A percentile compares a stretch with the other conserved stretches of the same genome.
phyloP scores from a whole-genome alignment of 108 stramenopile species.

The Fragilariopsis cylindrus region DNA sequence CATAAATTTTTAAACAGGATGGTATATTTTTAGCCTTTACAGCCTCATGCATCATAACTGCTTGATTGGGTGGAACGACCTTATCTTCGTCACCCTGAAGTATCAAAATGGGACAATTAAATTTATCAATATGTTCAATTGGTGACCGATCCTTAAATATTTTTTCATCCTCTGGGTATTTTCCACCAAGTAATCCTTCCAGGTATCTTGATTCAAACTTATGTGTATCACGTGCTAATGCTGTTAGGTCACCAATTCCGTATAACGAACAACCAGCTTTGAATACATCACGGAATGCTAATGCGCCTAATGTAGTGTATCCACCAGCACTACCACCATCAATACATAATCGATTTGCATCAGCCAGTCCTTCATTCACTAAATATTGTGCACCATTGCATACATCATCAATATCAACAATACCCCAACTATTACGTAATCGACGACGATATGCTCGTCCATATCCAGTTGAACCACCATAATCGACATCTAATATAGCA shows the following conservation, averaged over 20 bases:
- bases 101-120: constrained; percentile 75
- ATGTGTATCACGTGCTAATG: constrained; percentile 80
- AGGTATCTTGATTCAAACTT: constrained; percentile 85
- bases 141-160: constrained; percentile 75
- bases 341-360: constrained; percentile 68
- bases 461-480: constrained; percentile 81
- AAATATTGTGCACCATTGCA: constrained; percentile 68
- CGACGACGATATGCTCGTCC: constrained; percentile 72
- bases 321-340: constrained; percentile 88
- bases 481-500: constrained; percentile 86
- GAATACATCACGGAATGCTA: constrained; percentile 72
- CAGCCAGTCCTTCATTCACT: constrained; percentile 59
- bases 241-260: constrained; percentile 72
- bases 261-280: constrained; percentile 76
- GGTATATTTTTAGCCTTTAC: constrained; percentile 66
- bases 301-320: constrained; percentile 76
- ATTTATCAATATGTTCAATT: constrained; percentile 61
- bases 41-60: constrained; percentile 74
- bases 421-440: constrained; percentile 67
- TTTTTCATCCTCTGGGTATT: constrained; percentile 62
- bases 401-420: constrained; percentile 82
- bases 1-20: constrained; percentile 68
- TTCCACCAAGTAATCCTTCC: constrained; percentile 67
- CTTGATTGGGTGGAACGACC: constrained; percentile 87
- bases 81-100: constrained; percentile 84